Conservation (phyloP, 163 green algal species). For the Scenedesmus sp. region DNA sequence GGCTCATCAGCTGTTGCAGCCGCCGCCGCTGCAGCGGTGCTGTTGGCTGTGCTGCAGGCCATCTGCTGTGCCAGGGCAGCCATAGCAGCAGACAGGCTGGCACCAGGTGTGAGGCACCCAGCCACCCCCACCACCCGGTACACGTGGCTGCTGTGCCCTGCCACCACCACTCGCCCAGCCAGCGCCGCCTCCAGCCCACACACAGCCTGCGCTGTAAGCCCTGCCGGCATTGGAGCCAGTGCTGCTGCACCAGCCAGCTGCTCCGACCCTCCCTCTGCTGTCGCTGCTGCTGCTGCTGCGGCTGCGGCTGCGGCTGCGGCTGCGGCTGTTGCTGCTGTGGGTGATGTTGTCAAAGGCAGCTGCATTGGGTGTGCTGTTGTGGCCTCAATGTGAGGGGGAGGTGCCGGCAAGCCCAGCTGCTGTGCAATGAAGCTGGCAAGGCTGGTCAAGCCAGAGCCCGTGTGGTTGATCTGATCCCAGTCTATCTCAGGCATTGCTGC, state of each 20-base stretch:
- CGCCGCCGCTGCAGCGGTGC: not conserved
- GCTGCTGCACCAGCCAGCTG: slow-evolving; percentile 31
- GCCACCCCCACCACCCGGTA: slow-evolving; percentile 11
- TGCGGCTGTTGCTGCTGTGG: not conserved
- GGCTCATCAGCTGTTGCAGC: not conserved
- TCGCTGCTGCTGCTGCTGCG: not conserved
- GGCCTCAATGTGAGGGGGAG: not conserved
- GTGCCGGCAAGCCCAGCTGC: not conserved
- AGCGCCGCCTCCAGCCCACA: slow-evolving; percentile 13
- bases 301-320: slow-evolving; percentile 5
- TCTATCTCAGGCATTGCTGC: not conserved
- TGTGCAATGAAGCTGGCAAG: slow-evolving; percentile 3
- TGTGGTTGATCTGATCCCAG: slow-evolving; percentile 18
- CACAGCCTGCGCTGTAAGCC: not conserved
- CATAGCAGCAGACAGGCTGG: slow-evolving; percentile 1
- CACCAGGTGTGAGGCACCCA: slow-evolving; percentile 2
- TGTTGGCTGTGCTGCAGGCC: not conserved
- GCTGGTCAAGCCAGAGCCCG: not conserved
- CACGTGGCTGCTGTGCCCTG: slow-evolving; percentile 34
- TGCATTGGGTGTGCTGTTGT: not conserved
- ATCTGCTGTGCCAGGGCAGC: not conserved
- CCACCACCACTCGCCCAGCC: slow-evolving; percentile 7
- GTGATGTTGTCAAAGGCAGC: not conserved
- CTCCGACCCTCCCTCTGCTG: slow-evolving; percentile 12
- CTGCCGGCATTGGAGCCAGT: slow-evolving; percentile 16